Evolutionary conservation across 2,329 filamentous ascomycete genomes (phyloP), one percentile per base, ranked within the genome.

Genomic region (Capronia americana): DNA sequence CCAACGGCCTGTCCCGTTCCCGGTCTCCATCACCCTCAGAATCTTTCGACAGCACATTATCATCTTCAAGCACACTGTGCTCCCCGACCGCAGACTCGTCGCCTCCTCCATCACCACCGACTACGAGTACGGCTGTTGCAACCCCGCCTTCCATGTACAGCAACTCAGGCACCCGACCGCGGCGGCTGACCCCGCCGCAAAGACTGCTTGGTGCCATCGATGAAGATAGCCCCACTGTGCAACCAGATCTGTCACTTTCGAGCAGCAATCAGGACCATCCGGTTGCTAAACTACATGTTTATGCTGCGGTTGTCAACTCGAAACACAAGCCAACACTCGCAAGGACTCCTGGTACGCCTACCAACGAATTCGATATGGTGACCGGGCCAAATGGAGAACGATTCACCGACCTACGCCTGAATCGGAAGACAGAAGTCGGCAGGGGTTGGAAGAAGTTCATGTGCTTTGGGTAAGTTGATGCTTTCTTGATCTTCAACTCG

Each of bases 191-290:
- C 48, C 68, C 62, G 34, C 65, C 65, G 17, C 63, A 65, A 48
- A 63, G 46, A 20, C 62, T 70, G 7, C 53, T 70, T 14, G 68
- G 68, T 44, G 65, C 68, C 14, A 70, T 70, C 50, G 68, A 70
- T 58, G 68, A 70, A 20, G 58, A 68, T 24, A 68, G 65, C 28
- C 60, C 65, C 14, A 60, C 34, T 24, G 56, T 70, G n/a, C 57
- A 66, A 10, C 68, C 68, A 2, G 68, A 70, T 55, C 53, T 64
- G 12, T 56, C 63, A 1, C 51, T 64, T 3, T 66, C 59, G 11
- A 48, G 38, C 24, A 46, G 63, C 38, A 68, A 62, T 20, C 60
- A 66, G 30, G 51, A 57, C 32, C 66, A 65, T 23, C 65, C 68
- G 11, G 57, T 68, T 14, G 44, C 65, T 5, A 65, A 64, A 61